Evolutionary conservation across 2,329 filamentous ascomycete species (phyloP), one percentile per base, ranked within the genome.

Genomic region (Malbranchea cinnamomea): DNA sequence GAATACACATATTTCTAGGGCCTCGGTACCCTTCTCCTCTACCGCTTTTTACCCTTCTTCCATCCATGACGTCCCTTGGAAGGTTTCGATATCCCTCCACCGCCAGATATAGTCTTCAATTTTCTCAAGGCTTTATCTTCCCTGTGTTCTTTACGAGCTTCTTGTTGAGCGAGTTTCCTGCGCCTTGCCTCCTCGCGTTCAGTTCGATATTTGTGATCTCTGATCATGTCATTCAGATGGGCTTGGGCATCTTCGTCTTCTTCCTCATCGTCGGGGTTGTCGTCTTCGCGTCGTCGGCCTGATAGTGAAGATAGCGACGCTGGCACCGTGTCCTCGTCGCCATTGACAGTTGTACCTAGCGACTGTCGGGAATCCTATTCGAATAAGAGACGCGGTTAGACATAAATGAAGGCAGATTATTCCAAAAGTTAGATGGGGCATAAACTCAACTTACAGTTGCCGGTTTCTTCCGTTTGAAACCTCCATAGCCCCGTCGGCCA

Each of bases 401-500:
- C n/a, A n/a, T n/a, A n/a, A n/a, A n/a, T n/a, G n/a, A n/a, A n/a
- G n/a, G n/a, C n/a, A n/a, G n/a, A n/a, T n/a, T n/a, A n/a, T n/a
- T n/a, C n/a, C n/a, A 8, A 30, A 24, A 31, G 15, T 14, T n/a
- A n/a, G n/a, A n/a, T n/a, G n/a, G n/a, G n/a, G n/a, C n/a, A 8
- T 5, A 26, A 9, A 12, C 9, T 30, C 8, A n/a, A 28, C 32
- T 15, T 8, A 49, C 52, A 24, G 28, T 46, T 46, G 31, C 33
- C 28, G 14, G 32, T 32, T 45, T 41, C 32, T 53, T 57, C 31
- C 47, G 47, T 39, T 49, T 55, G 30, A 50, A 58, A 26, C 51
- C 52, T 5, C 56, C 56, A 34, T 52, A 59, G n/a, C 45, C 35
- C 26, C 47, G 46, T 10, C 56, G 45, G 8, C 55, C 55, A 13